These are phyloP conservation scores for Puccinia triticina DNA, from an alignment of 1,284 basidiomycete species.

Conservation along the genomic window DNA sequence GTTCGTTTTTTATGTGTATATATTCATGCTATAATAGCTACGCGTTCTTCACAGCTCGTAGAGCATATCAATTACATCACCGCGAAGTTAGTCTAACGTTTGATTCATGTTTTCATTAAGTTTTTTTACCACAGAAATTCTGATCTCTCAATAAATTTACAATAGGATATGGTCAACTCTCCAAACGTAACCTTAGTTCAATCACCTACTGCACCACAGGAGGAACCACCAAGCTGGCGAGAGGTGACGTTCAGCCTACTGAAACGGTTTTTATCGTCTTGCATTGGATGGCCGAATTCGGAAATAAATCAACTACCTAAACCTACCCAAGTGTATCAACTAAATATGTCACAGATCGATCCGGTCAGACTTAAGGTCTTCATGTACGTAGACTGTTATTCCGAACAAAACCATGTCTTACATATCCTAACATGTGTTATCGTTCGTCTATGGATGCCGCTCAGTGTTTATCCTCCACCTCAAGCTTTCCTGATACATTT, in stretches of 20 bases:
- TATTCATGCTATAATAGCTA: constrained; percentile 57
- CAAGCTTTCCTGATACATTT: constrained; percentile 74
- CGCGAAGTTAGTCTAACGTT: constrained; percentile 57
- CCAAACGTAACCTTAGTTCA: constrained; percentile 32
- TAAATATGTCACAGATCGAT: constrained; percentile 77
- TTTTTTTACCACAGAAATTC: neutral
- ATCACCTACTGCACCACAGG: constrained; percentile 22
- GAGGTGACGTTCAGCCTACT: constrained; percentile 54
- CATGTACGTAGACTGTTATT: constrained; percentile 56
- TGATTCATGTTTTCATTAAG: neutral
- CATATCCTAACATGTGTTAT: neutral
- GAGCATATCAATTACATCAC: constrained; percentile 59
- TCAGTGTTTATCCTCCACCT: constrained; percentile 72
- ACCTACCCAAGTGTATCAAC: constrained; percentile 67
- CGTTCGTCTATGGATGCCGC: neutral
- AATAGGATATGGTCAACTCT: constrained; percentile 44
- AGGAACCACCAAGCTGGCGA: constrained; percentile 61
- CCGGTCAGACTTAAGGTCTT: constrained; percentile 72
- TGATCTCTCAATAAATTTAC: neutral
- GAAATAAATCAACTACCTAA: constrained; percentile 63
- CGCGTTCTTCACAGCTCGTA: constrained; percentile 57
- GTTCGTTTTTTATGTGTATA: constrained; percentile 61
- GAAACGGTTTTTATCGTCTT: constrained; percentile 71
- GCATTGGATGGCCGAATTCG: constrained; percentile 65
- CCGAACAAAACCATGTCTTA: neutral